Conservation (phyloP, 1,284 basidiomycete genomes). For the Neolentinus lepideus region DNA sequence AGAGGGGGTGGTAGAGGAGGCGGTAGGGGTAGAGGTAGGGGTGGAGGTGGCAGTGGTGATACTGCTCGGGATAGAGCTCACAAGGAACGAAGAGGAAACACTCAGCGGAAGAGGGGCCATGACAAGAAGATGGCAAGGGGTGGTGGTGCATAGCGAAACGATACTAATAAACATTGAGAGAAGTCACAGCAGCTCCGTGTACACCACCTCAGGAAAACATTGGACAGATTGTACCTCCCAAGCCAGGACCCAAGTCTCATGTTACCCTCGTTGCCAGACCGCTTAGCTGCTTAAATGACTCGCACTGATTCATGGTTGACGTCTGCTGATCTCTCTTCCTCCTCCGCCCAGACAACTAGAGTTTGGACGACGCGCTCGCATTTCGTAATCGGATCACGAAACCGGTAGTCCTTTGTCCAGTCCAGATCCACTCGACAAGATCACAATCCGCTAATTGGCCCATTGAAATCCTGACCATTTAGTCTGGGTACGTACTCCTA, state of each 20-base stretch:
- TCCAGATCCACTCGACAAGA: conserved; percentile 84
- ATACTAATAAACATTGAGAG: too few relatives aligned
- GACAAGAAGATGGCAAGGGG: conserved; percentile 69
- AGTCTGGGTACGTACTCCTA: conserved; percentile 58
- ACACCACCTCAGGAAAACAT: too few relatives aligned
- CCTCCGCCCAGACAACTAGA: conserved; percentile 92
- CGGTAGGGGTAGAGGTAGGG: conserved; percentile 23
- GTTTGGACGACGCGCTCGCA: conserved; percentile 86
- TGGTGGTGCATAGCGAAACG: conserved; percentile 21
- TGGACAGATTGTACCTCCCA: too few relatives aligned
- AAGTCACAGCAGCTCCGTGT: too few relatives aligned
- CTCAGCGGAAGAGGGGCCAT: conserved; percentile 61
- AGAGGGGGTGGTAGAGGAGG: conserved; percentile 25
- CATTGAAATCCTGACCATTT: conserved; percentile 70
- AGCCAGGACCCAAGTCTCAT: too few relatives aligned
- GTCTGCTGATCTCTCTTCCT: too few relatives aligned
- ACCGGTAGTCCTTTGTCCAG: conserved; percentile 96
- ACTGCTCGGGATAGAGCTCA: conserved; percentile 43
- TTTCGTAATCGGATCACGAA: conserved; percentile 69
- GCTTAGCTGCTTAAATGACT: conserved; percentile 89
- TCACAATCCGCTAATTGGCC: conserved; percentile 87
- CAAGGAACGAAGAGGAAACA: conserved; percentile 67
- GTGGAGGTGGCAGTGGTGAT: conserved; percentile 20
- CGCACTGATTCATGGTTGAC: conserved; percentile 80
- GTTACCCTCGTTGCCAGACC: conserved; percentile 92